phyloP scores from a whole-genome alignment of 2,329 filamentous ascomycete genomes.

The Penicillium capsulatum region DNA sequence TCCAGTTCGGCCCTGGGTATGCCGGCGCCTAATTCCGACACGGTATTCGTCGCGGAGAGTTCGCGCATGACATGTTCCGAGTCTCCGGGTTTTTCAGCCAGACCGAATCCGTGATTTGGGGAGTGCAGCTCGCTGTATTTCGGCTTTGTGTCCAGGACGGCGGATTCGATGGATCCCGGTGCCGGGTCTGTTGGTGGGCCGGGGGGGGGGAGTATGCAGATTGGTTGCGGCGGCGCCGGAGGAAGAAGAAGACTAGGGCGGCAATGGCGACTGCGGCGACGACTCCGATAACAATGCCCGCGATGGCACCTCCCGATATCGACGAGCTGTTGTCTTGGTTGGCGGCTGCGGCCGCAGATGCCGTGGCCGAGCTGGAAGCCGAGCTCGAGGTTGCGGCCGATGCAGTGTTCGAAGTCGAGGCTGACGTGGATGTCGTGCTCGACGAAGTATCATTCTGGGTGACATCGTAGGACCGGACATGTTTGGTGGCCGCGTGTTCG shows the following conservation, averaged over 20 bases:
- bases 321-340: not conserved
- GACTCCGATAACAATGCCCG: constrained; percentile 4
- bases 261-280: constrained; percentile 1
- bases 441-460: not conserved
- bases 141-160: too few species aligned
- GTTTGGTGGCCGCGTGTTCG: not conserved
- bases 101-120: too few species aligned
- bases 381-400: not conserved
- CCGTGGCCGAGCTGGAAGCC: too few species aligned
- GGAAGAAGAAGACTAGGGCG: constrained; percentile 3
- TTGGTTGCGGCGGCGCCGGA: constrained; percentile 2
- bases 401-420: not conserved
- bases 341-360: constrained; percentile 1
- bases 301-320: constrained; percentile 5
- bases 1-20: too few species aligned
- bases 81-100: too few species aligned
- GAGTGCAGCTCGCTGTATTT: too few species aligned
- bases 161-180: too few species aligned
- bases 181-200: too few species aligned
- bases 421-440: too few species aligned
- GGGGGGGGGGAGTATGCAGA: not conserved
- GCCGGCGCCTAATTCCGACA: too few species aligned
- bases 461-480: constrained; percentile 2
- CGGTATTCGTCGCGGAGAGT: too few species aligned
- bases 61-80: too few species aligned